A percentile compares a stretch with the other conserved stretches of the same genome.
Conservation (phyloP, 106 monocot genomes). For the Dendrobium nobile region DNA sequence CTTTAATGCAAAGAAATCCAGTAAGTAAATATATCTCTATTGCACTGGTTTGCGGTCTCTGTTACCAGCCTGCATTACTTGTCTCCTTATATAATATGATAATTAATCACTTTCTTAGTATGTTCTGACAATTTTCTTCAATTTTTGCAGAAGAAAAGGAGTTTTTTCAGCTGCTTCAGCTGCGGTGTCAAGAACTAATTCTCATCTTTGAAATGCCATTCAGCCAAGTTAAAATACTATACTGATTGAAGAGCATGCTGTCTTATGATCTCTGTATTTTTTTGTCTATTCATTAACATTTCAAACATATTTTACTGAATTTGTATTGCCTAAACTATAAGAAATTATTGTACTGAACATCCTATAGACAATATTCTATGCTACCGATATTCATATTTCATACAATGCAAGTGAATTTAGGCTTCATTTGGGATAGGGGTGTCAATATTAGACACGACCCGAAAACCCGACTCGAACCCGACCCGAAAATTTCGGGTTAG, state of each 20-base stretch:
- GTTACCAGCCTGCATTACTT: no score
- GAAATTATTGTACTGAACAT: not conserved
- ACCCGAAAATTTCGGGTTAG: no score
- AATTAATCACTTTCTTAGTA: not conserved
- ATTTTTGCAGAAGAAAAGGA: slow-evolving; percentile 1
- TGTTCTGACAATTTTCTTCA: not conserved
- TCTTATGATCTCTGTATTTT: not conserved
- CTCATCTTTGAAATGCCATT: not conserved
- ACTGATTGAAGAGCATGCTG: not conserved
- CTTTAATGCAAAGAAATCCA: no score
- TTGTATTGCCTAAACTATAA: not conserved
- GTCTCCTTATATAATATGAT: no score
- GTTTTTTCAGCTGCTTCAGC: slow-evolving; percentile 6
- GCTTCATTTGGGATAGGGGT: no score
- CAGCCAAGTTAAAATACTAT: not conserved
- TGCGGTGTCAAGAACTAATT: slow-evolving; percentile 1
- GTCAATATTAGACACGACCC: no score
- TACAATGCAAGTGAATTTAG: not conserved
- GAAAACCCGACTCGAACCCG: no score
- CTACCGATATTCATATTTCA: not conserved
- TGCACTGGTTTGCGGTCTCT: no score
- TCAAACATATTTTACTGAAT: not conserved
- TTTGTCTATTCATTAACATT: not conserved
- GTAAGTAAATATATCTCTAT: no score
- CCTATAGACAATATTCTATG: not conserved